Evolutionary conservation across 2,329 filamentous ascomycete species (phyloP), one percentile per base, ranked within the genome.

Genomic region (Cytospora mali): DNA sequence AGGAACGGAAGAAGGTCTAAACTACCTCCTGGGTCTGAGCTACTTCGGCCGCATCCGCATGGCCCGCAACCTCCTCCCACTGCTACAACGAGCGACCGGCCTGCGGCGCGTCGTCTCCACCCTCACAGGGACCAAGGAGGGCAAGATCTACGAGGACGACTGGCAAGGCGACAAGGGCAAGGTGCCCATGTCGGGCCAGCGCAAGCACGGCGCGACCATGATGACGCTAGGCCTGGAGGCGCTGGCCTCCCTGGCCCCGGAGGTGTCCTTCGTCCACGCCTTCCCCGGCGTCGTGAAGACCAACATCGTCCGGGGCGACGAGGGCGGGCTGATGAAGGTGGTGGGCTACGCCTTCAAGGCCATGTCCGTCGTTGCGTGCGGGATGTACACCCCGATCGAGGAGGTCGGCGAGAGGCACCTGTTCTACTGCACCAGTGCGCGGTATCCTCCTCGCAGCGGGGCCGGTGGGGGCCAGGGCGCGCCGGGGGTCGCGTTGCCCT

Each of bases 21-120:
- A 84, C 57, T 75, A 79, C 29, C 77, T 80, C 33, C 77, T 80
- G 27, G 76, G 80, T 9, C 76, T 88, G 18, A 75, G 77, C 23
- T 84, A 82, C 72, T 88, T 88, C 72, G 77, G 81, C 5, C 85
- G 86, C 23, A 78, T 82, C 66, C 83, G 84, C 46, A 83, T 88
- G 68, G 77, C 82, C 14, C 62, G 77, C 51, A 85, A 86, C 59
- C 78, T 89, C 0, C 79, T 88, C 10, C 85, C 86, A 0, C 76
- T 81, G 0, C 76, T 89, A 2, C 74, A 75, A 13, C 70, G 69
- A n/a, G 78, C 84, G 0, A 68, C 76, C 0, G 65, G 73, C 6
- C 75, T 86, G 27, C 77, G 81, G 0, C 81, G 85, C 10, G 81
- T 86, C 10, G 77, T 87, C 27, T 80, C 74, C n/a, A 78, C 87